Evolutionary conservation across 768 basidiomycete genomes (phyloP).

Genomic region (Auriscalpium orientale): DNA sequence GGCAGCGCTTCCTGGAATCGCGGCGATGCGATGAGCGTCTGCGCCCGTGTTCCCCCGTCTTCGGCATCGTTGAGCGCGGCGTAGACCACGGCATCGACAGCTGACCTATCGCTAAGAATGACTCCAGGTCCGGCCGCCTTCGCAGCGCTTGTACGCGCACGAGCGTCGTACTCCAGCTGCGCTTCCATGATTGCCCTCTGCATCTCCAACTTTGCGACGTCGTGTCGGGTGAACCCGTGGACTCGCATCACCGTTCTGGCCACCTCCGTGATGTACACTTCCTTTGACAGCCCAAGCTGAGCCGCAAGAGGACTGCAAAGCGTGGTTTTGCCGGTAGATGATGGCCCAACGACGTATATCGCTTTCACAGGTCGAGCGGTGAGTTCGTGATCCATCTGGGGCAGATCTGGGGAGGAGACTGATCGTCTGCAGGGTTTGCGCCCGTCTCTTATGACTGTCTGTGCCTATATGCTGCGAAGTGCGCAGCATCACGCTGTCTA

Average conservation of each 20-base stretch:
- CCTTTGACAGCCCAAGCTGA: constrained; percentile 29
- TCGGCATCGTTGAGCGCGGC: constrained; percentile 39
- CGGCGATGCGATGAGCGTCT: constrained; percentile 28
- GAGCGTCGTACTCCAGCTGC: constrained; percentile 40
- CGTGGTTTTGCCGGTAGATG: constrained; percentile 67
- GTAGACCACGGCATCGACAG: constrained; percentile 58
- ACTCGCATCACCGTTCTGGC: constrained; percentile 50
- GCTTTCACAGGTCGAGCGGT: constrained; percentile 1
- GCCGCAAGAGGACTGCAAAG: constrained; percentile 45
- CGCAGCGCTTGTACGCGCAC: constrained; percentile 8
- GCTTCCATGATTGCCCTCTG: constrained; percentile 54
- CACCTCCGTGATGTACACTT: constrained; percentile 47
- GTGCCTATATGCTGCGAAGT: neutral
- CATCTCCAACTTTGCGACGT: constrained; percentile 48
- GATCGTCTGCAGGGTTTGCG: neutral
- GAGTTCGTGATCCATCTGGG: neutral
- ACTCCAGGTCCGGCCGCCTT: constrained; percentile 19
- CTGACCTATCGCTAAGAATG: constrained; percentile 56
- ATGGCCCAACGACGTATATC: constrained; percentile 21
- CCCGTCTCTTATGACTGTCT: too few species aligned
- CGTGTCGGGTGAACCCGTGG: constrained; percentile 44
- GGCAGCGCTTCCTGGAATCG: constrained; percentile 36
- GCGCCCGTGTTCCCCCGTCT: constrained; percentile 26
- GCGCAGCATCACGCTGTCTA: neutral
- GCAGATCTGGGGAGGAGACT: neutral